A percentile compares a stretch with the other conserved stretches of the same genome.
phyloP scores from a whole-genome alignment of 2,329 filamentous ascomycete species.

The Fusarium scirpi region DNA sequence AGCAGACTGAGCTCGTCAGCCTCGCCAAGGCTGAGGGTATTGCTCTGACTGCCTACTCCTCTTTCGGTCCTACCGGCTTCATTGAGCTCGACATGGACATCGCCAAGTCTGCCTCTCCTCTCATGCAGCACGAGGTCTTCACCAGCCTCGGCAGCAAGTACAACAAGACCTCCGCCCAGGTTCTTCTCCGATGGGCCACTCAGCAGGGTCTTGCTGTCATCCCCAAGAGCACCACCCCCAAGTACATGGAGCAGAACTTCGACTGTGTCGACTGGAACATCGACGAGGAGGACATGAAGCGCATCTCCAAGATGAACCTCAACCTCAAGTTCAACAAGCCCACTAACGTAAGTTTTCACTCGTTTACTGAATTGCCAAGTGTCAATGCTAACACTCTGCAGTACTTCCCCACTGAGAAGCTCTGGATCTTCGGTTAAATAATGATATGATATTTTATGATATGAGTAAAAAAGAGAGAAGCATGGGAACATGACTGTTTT shows the following conservation, averaged over 20 bases:
- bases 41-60: conserved; percentile 84
- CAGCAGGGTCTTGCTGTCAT: conserved; percentile 85
- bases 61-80: conserved; percentile 84
- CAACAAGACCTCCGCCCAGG: conserved; percentile 79
- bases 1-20: conserved; percentile 77
- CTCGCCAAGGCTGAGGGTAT: conserved; percentile 78
- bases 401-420: conserved; percentile 68
- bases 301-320: conserved; percentile 73
- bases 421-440: conserved; percentile 68
- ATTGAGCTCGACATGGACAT: conserved; percentile 78
- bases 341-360: conserved; percentile 67
- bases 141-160: conserved; percentile 75
- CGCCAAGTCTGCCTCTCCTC: conserved; percentile 68
- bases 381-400: conserved; percentile 45
- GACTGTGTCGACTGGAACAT: conserved; percentile 75
- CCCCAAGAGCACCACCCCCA: conserved; percentile 74
- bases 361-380: no score
- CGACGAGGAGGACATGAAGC: conserved; percentile 72
- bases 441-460: conserved; percentile 31
- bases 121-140: conserved; percentile 78
- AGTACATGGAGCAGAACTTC: conserved; percentile 72
- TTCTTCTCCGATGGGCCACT: conserved; percentile 88
- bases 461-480: conserved; percentile 38
- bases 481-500: conserved; percentile 39
- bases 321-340: conserved; percentile 83